Evolutionary conservation across 2,329 filamentous ascomycete species (phyloP).

Genomic region (Penicillium brasilianum): DNA sequence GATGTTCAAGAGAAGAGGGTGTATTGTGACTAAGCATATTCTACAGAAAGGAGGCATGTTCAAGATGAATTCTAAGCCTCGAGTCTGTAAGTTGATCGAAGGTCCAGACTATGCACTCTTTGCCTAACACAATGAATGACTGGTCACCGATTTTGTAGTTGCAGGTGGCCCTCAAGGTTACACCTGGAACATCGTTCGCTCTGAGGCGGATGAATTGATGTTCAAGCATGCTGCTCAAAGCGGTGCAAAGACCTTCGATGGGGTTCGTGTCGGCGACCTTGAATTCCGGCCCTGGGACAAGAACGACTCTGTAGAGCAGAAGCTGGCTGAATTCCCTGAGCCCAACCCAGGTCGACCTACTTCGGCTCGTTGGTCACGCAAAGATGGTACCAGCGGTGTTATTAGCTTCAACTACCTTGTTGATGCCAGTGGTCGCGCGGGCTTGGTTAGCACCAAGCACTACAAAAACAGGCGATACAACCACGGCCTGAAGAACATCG

Average conservation of each 20-base stretch:
- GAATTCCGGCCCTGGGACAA: slow-evolving; percentile 14
- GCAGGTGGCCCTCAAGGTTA: slow-evolving; percentile 35
- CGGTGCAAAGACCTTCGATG: slow-evolving; percentile 52
- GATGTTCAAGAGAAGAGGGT: slow-evolving; percentile 1
- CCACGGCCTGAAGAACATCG: slow-evolving; percentile 55
- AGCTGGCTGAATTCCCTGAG: background rate
- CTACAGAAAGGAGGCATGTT: slow-evolving; percentile 48
- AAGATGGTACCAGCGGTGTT: slow-evolving; percentile 42
- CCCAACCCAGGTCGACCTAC: slow-evolving; percentile 16
- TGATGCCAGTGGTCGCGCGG: slow-evolving; percentile 55
- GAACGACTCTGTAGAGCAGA: slow-evolving; percentile 1
- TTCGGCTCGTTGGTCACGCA: slow-evolving; percentile 21
- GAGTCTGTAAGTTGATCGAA: slow-evolving; percentile 20
- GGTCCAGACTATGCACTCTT: background rate
- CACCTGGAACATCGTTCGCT: slow-evolving; percentile 55
- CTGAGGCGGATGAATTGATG: slow-evolving; percentile 53
- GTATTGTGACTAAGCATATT: background rate
- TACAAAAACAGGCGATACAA: slow-evolving; percentile 51
- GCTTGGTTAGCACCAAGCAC: slow-evolving; percentile 51
- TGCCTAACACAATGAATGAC: background rate
- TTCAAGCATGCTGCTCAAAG: slow-evolving; percentile 50
- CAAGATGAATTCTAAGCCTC: slow-evolving; percentile 46
- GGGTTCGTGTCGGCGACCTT: slow-evolving; percentile 40
- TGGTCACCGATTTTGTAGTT: slow-evolving; percentile 52
- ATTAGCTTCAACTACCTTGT: slow-evolving; percentile 56